A percentile compares a stretch with the other conserved stretches of the same genome.
Conservation (phyloP, 805 yeast genomes). For the Grigorovia humatica region DNA sequence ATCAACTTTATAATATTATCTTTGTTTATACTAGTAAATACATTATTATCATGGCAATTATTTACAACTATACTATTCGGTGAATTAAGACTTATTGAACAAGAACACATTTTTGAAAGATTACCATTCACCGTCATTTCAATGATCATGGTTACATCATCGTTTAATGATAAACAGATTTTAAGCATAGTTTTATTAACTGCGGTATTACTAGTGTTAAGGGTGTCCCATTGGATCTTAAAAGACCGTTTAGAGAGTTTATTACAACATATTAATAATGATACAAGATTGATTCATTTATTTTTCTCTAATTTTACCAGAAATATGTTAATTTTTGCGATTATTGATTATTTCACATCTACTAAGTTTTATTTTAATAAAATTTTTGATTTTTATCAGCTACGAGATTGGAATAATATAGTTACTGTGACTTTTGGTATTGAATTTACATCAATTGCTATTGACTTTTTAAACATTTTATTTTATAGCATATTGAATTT, state of each 20-base stretch:
- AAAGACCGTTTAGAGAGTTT: slow-evolving; percentile 37
- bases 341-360: slow-evolving; percentile 36
- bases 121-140: slow-evolving; percentile 56
- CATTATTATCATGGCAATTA: slow-evolving; percentile 34
- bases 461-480: slow-evolving; percentile 35
- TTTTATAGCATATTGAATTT: slow-evolving; percentile 30
- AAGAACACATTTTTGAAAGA: slow-evolving; percentile 61
- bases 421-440: slow-evolving; percentile 61
- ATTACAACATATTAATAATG: slow-evolving; percentile 34
- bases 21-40: slow-evolving; percentile 35
- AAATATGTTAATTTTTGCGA: slow-evolving; percentile 35
- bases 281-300: slow-evolving; percentile 24
- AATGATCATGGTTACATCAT: slow-evolving; percentile 46
- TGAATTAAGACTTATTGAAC: slow-evolving; percentile 59
- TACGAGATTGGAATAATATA: slow-evolving; percentile 18
- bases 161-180: slow-evolving; percentile 40
- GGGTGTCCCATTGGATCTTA: slow-evolving; percentile 70
- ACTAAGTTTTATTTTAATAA: background rate
- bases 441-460: slow-evolving; percentile 57
- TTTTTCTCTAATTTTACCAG: slow-evolving; percentile 15
- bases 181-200: slow-evolving; percentile 35
- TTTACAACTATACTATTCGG: slow-evolving; percentile 58
- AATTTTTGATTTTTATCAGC: slow-evolving; percentile 32
- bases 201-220: slow-evolving; percentile 38
- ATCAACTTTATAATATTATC: slow-evolving; percentile 32